phyloP scores from a whole-genome alignment of 306 rosid genomes.

The Quillaja saponaria region DNA sequence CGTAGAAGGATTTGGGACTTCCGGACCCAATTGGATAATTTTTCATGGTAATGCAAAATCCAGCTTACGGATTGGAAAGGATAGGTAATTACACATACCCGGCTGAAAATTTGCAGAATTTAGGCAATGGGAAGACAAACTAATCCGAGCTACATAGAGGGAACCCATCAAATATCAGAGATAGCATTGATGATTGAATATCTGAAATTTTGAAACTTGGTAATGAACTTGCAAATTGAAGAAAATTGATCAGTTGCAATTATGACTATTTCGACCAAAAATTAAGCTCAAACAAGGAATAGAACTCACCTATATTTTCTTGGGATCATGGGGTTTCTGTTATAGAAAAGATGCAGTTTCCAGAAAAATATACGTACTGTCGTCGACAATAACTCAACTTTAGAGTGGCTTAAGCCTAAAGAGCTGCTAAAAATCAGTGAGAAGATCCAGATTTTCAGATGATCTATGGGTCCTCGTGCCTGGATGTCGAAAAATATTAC shows the following conservation, averaged over 20 bases:
- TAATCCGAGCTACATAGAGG: neutral
- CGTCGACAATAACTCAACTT: too few relatives aligned
- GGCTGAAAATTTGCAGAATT: neutral
- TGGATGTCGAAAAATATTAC: too few relatives aligned
- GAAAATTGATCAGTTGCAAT: neutral
- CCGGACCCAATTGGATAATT: conserved; percentile 57
- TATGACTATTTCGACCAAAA: neutral
- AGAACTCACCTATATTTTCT: neutral
- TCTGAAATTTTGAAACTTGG: neutral
- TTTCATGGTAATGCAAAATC: conserved; percentile 44
- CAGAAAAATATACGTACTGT: neutral
- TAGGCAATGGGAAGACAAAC: neutral
- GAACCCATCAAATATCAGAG: neutral
- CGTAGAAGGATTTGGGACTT: conserved; percentile 56
- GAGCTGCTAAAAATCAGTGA: too few relatives aligned
- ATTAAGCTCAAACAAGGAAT: neutral
- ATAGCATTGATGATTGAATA: neutral
- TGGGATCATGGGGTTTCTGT: neutral
- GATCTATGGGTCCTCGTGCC: too few relatives aligned
- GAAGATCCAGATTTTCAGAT: too few relatives aligned
- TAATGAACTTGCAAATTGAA: neutral
- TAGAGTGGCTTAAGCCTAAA: too few relatives aligned
- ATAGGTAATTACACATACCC: conserved; percentile 16
- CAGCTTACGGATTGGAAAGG: conserved; percentile 11
- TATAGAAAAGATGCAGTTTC: neutral